Conservation (phyloP, 176 grass and related monocot genomes). For the Aegilops bicornis region DNA sequence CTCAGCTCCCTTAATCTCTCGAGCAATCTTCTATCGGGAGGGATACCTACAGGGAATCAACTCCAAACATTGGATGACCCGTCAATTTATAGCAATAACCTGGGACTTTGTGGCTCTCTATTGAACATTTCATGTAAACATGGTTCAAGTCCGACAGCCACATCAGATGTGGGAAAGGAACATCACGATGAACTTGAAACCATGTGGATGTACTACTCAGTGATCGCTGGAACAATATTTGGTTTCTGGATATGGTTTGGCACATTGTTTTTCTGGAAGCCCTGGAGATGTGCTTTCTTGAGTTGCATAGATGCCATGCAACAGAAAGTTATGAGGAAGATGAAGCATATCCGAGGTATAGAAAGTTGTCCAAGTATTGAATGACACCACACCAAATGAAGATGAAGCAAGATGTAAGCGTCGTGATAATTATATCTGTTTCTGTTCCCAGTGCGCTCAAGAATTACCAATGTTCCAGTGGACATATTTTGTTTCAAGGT, state of each 20-base stretch:
- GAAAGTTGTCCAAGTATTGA: too few species aligned
- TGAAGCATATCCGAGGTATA: background rate
- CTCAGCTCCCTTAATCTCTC: constrained; percentile 10
- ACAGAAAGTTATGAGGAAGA: background rate
- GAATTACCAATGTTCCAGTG: too few species aligned
- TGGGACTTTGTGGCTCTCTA: constrained; percentile 12
- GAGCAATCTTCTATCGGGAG: constrained; percentile 1
- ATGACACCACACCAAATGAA: background rate
- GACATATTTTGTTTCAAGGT: background rate
- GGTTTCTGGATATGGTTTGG: background rate
- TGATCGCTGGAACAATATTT: background rate
- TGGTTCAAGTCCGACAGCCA: background rate
- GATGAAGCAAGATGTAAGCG: too few species aligned
- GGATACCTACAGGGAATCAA: constrained; percentile 5
- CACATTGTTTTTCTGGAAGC: background rate
- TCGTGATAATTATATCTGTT: too few species aligned
- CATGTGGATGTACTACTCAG: background rate
- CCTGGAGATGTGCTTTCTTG: background rate
- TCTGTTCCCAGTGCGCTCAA: too few species aligned
- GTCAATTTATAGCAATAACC: constrained; percentile 30
- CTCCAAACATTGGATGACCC: constrained; percentile 18
- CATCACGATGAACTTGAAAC: background rate
- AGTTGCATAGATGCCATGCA: background rate
- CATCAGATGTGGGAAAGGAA: background rate
- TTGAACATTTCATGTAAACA: background rate